Conservation (phyloP, 2,329 filamentous ascomycete genomes). For the Phialophora expanda region DNA sequence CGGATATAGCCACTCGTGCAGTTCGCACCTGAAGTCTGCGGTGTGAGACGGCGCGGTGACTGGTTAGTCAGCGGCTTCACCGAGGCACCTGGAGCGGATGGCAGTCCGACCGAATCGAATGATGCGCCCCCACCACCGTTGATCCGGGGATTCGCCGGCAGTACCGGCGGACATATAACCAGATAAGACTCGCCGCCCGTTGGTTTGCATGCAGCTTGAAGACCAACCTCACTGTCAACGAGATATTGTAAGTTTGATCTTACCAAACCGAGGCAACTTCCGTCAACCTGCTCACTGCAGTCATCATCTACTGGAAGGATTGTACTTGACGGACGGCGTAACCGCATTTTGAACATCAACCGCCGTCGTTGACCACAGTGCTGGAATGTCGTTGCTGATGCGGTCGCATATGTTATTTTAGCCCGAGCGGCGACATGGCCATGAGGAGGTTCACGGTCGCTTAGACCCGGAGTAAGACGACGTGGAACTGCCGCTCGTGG, state of each 20-base stretch:
- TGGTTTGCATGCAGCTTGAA: not conserved
- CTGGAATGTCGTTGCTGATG: not conserved
- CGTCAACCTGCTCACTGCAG: not conserved
- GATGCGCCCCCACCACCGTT: not conserved
- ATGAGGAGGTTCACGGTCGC: not conserved
- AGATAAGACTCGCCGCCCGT: not conserved
- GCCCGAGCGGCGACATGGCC: not conserved
- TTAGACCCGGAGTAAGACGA: not conserved
- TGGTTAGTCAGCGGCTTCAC: slow-evolving; percentile 11
- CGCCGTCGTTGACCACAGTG: not conserved
- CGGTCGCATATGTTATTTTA: not conserved
- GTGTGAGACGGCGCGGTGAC: not conserved
- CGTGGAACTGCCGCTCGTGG: not conserved
- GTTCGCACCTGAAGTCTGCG: not conserved
- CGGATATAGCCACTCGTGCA: slow-evolving; percentile 1
- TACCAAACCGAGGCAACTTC: not conserved
- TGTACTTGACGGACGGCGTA: not conserved
- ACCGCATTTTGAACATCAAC: no score
- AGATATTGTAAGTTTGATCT: not conserved
- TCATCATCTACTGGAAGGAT: not conserved
- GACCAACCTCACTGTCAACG: not conserved
- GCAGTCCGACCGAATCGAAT: not conserved
- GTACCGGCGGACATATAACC: not conserved
- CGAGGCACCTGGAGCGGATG: no score
- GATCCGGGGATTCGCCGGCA: slow-evolving; percentile 9